phyloP scores from a whole-genome alignment of 495 filamentous ascomycete species.

The Cladorrhinum samala region DNA sequence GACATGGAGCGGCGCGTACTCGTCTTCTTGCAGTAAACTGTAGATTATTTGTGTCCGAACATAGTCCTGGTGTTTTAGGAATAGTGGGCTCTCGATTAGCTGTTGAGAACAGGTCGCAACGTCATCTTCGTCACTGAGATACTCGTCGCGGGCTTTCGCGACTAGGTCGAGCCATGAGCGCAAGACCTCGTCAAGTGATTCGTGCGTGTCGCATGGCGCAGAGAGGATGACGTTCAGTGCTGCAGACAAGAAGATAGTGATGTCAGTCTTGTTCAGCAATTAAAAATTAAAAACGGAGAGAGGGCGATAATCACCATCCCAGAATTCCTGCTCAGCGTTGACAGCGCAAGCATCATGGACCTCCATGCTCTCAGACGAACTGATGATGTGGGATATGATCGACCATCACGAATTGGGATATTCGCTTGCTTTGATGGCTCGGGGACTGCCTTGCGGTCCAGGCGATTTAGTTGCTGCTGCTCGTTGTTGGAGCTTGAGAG shows the following conservation, averaged over 20 bases:
- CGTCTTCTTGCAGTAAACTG: conserved; percentile 86
- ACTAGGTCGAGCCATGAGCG: conserved; percentile 77
- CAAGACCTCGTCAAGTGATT: conserved; percentile 78
- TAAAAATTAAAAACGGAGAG: not conserved
- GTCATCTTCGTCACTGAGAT: conserved; percentile 78
- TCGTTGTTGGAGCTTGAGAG: too few species aligned
- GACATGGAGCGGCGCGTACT: conserved; percentile 66
- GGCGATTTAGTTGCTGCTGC: too few species aligned
- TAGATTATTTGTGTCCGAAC: conserved; percentile 91
- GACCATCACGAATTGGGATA: conserved; percentile 23
- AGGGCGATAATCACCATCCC: conserved; percentile 60
- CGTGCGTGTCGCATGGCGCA: conserved; percentile 61
- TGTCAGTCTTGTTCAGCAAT: not conserved
- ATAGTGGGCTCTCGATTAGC: conserved; percentile 70
- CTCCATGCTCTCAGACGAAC: conserved; percentile 45
- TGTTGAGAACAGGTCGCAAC: conserved; percentile 77
- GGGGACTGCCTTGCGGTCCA: too few species aligned
- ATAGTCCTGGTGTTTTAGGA: conserved; percentile 69
- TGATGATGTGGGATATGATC: conserved; percentile 8
- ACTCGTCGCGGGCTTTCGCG: conserved; percentile 72
- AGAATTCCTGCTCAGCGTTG: conserved; percentile 88
- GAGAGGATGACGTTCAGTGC: conserved; percentile 79
- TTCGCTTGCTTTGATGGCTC: conserved; percentile 5
- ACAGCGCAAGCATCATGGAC: conserved; percentile 60
- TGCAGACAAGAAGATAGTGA: conserved; percentile 32